phyloP scores from a whole-genome alignment of 108 stramenopile species.

The Discostella pseudostelligera region DNA sequence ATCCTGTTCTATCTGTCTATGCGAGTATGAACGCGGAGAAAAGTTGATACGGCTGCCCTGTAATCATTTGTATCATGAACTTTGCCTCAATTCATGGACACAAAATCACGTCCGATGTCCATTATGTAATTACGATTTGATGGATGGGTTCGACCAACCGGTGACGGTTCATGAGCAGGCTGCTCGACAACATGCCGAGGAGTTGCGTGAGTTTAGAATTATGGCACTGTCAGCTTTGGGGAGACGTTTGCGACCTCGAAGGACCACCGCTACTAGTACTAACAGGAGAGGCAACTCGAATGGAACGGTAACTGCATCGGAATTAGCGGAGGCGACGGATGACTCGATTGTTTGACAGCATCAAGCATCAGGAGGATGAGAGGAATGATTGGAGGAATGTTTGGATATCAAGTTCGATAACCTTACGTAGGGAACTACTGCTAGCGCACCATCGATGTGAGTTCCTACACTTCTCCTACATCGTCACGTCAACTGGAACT shows the following conservation, averaged over 20 bases:
- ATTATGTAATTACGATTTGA: slow-evolving; percentile 83
- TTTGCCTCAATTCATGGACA: slow-evolving; percentile 80
- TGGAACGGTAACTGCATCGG: background rate
- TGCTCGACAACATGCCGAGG: slow-evolving; percentile 18
- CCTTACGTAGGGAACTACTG: too few relatives aligned
- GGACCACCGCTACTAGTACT: slow-evolving; percentile 2
- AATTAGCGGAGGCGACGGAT: slow-evolving; percentile 31
- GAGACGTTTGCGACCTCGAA: slow-evolving; percentile 30
- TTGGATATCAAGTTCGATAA: too few relatives aligned
- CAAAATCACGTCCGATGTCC: slow-evolving; percentile 77
- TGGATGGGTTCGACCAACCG: slow-evolving; percentile 43
- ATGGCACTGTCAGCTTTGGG: slow-evolving; percentile 27
- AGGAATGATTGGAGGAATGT: too few relatives aligned
- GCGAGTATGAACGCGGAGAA: slow-evolving; percentile 85
- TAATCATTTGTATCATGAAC: slow-evolving; percentile 76
- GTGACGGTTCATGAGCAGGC: slow-evolving; percentile 15
- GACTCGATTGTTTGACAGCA: slow-evolving; percentile 41
- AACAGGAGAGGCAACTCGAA: slow-evolving; percentile 19
- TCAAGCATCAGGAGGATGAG: too few relatives aligned
- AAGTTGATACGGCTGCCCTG: slow-evolving; percentile 67
- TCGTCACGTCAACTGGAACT: too few relatives aligned
- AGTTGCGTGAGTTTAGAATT: slow-evolving; percentile 25
- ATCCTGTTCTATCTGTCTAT: slow-evolving; percentile 84
- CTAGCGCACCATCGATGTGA: too few relatives aligned
- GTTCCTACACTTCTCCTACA: too few relatives aligned